Base-by-base conservation (phyloP, 2,329 filamentous ascomycete species). In the Aspergillus sp. region DNA sequence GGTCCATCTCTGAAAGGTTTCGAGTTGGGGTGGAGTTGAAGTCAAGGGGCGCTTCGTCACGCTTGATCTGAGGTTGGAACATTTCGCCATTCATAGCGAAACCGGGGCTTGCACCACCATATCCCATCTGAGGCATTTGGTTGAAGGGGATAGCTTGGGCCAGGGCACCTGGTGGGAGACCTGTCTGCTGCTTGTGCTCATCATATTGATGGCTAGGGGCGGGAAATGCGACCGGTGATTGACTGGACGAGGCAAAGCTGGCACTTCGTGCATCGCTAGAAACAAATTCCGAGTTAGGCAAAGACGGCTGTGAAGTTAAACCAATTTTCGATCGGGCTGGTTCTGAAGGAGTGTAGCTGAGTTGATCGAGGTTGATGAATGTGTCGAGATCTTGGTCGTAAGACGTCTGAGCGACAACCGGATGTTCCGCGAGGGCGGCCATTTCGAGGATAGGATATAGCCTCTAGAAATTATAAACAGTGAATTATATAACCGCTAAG, bases 161-260 rank as follows among this genome's bases (percentile, higher is more conserved):
- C 62, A 95, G 80, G 52, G 91, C 93, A 61, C 92, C 92, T 1
- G 91, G 88, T 0, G 95, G 91, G 31, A 97, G 87, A 62, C 93
- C 92, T 3, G 95, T 97, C 80, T 97, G 93, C 74, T 99, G 95
- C 79, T 91, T 90, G 80, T 97, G 96, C 71, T 91, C 87, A 69
- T 92, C 90, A 81, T 98, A 98, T 77, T 96, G 91, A 79, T 97
- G 93, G 75, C 91, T 96, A 8, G 95, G 93, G 37, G 87, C 90
- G 48, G 86, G 87, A 70, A 93, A 85, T 19, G 82, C 77, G 63
- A 82, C 82, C 61, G 88, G 84, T 24, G 71, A 73, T 57, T 76
- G 74, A 60, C 67, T 69, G 41, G 67, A 73, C 19, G 71, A 69
- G 19, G 70, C 69, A 58, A 75, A 74, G 48, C 67, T 68, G 56